Conservation (phyloP, 805 yeast genomes). For the Ogataea philodendri region DNA sequence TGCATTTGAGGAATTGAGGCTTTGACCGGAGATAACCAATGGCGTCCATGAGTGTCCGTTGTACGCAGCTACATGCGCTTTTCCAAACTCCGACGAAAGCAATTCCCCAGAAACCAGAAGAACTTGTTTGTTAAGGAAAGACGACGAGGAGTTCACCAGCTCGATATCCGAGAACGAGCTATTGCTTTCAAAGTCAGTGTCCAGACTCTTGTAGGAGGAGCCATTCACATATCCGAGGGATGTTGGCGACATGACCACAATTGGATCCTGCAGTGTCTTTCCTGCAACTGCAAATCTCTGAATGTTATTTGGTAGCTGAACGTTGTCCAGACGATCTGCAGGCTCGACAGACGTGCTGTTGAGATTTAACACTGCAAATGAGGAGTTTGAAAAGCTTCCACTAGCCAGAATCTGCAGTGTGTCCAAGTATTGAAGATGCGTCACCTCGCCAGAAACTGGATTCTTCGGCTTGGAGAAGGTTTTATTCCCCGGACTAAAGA, state of each 20-base stretch:
- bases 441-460: constrained; percentile 50
- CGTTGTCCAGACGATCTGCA: constrained; percentile 13
- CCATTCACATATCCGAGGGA: constrained; percentile 45
- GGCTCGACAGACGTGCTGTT: constrained; percentile 32
- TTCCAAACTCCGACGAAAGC: constrained; percentile 48
- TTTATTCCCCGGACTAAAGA: constrained; percentile 52
- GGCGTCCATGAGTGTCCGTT: constrained; percentile 73
- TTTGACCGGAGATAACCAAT: constrained; percentile 44
- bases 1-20: constrained; percentile 25
- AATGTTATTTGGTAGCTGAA: constrained; percentile 34
- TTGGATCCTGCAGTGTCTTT: constrained; percentile 35
- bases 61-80: constrained; percentile 58
- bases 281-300: constrained; percentile 25
- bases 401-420: constrained; percentile 40
- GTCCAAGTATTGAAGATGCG: constrained; percentile 48
- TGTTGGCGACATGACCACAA: constrained; percentile 41
- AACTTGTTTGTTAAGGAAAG: constrained; percentile 43
- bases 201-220: constrained; percentile 42
- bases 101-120: constrained; percentile 61
- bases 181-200: constrained; percentile 35
- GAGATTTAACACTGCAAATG: constrained; percentile 58
- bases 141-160: constrained; percentile 33
- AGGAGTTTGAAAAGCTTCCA: constrained; percentile 49
- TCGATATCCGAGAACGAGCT: constrained; percentile 43
- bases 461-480: constrained; percentile 50